These are phyloP conservation scores for Fusarium sp. DNA, from an alignment of 2,329 filamentous ascomycete species.

Conservation along the genomic window DNA sequence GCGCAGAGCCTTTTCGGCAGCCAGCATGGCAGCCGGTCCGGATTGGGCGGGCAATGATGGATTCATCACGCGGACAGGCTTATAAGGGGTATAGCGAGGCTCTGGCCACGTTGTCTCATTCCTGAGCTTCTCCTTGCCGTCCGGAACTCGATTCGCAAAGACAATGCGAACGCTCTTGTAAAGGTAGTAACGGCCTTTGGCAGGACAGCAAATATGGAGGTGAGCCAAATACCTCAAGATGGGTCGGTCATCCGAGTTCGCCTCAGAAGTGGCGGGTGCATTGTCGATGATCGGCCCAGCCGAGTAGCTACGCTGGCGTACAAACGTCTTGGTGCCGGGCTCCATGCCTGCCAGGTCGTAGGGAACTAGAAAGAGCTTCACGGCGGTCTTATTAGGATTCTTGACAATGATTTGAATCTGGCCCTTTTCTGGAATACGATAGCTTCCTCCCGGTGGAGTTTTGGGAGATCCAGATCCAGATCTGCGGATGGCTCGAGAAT, in stretches of 20 bases:
- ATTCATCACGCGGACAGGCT: conserved; percentile 67
- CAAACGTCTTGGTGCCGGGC: conserved; percentile 92
- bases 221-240: conserved; percentile 91
- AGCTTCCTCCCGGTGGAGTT: conserved; percentile 85
- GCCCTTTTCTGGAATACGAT: conserved; percentile 91
- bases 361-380: conserved; percentile 93
- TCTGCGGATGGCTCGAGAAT: conserved; percentile 60
- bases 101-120: conserved; percentile 92
- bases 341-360: conserved; percentile 95
- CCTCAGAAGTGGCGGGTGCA: conserved; percentile 47
- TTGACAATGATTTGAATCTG: conserved; percentile 98
- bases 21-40: conserved; percentile 59
- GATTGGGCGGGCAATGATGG: conserved; percentile 50
- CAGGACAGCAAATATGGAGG: conserved; percentile 88
- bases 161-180: conserved; percentile 94
- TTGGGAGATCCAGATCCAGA: conserved; percentile 59
- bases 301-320: conserved; percentile 93
- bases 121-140: conserved; percentile 89
- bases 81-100: conserved; percentile 86
- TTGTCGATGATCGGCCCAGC: conserved; percentile 84
- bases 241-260: conserved; percentile 62
- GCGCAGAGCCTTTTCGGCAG: conserved; percentile 67
- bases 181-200: conserved; percentile 84
- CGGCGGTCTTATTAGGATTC: conserved; percentile 97
- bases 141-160: conserved; percentile 94